Base-by-base conservation (phyloP, 176 grass and related monocot species). In the Metroxylon sagu region DNA sequence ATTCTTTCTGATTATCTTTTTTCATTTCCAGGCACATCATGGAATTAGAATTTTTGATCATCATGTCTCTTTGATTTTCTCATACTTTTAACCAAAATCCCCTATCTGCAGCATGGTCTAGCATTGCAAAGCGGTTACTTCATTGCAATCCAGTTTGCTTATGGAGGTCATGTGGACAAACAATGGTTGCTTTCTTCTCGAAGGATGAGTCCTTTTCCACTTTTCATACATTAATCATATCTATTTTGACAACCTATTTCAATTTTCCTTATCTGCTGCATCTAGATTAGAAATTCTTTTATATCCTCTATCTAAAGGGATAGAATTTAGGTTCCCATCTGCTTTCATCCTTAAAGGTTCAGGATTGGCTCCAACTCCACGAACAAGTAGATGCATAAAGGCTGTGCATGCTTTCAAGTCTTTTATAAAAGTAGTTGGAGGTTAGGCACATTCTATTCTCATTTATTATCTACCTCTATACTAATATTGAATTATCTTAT, bases 311-410 rank as follows among this genome's bases (percentile, higher is more conserved):
- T 43, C 35, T 43, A 43, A 43, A 14, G 8, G 8, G 2, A 43
- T 43, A 43, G 35, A 43, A 43, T 43, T 65, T 68, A 95, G 90
- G 90, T 76, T 80, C 31, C 85, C 86, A 69, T 83, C 79, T 75
- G 69, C 86, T 79, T 86, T 83, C 57, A 68, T 95, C 63, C 79
- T 95, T 54, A 83, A 81, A 95, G 80, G 74, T 62, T 57, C 69
- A 25, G 83, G 83, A 59, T 71, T 87, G 39, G 73, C 78, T 74
- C 85, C 86, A 77, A 74, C 83, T 56, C 65, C 66, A 68, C 81
- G 84, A 74, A 79, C 65, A 56, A 54, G 51, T 73, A 86, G 90
- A 86, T 28, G 50, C 52, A 61, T 66, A 66, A 89, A 86, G 53
- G 86, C 90, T 70, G 66, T 76, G 74, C 60, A 67, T 58, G 53